These are phyloP conservation scores for Ogataea paradorogensis DNA, from an alignment of 805 yeast species.

Conservation along the genomic window DNA sequence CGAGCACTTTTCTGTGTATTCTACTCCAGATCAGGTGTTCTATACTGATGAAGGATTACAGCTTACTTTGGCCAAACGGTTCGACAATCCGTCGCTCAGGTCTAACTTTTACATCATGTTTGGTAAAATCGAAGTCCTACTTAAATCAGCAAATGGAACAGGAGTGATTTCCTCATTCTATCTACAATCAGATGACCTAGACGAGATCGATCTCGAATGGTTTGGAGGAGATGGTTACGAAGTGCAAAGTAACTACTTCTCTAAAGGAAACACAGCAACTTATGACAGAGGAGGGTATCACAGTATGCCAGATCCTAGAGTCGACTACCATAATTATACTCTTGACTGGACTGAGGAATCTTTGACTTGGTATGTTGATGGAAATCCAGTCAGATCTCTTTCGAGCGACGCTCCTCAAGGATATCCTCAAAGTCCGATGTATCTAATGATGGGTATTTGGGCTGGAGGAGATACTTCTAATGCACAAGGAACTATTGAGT, in stretches of 20 bases:
- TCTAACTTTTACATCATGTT: constrained; percentile 86
- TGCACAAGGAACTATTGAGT: constrained; percentile 64
- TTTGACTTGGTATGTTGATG: constrained; percentile 73
- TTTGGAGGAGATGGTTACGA: constrained; percentile 75
- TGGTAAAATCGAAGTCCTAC: constrained; percentile 72
- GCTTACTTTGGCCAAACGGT: constrained; percentile 57
- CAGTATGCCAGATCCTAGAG: constrained; percentile 52
- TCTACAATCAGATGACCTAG: constrained; percentile 78
- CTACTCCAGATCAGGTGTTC: constrained; percentile 44
- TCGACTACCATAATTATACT: constrained; percentile 70
- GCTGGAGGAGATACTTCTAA: constrained; percentile 77
- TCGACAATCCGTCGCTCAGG: constrained; percentile 73
- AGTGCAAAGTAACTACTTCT: constrained; percentile 76
- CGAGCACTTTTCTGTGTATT: constrained; percentile 40
- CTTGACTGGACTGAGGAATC: constrained; percentile 76
- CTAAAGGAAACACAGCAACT: constrained; percentile 74
- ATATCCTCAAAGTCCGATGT: constrained; percentile 92
- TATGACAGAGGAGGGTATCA: constrained; percentile 81
- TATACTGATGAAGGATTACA: constrained; percentile 56
- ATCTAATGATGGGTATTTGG: constrained; percentile 66
- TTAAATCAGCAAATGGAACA: constrained; percentile 71
- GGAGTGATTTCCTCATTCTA: constrained; percentile 83
- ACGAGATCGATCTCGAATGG: constrained; percentile 89
- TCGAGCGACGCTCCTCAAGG: constrained; percentile 55
- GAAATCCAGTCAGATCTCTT: constrained; percentile 62